Conservation (phyloP, 345 rosid genomes). For the Excoecaria agallocha region DNA sequence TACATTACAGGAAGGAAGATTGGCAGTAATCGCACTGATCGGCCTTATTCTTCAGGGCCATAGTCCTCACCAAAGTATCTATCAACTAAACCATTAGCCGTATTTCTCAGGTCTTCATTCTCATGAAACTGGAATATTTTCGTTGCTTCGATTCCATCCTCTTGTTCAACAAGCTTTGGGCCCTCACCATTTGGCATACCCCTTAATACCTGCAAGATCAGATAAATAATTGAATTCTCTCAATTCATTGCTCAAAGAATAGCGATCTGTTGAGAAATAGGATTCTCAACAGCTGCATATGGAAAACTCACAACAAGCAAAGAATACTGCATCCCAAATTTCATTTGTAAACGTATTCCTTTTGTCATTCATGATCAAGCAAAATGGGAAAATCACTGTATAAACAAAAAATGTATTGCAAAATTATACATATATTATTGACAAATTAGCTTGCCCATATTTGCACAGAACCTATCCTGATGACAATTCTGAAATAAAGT, state of each 20-base stretch:
- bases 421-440: not conserved
- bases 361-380: not conserved
- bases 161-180: constrained; percentile 76
- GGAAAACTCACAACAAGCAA: not conserved
- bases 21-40: not conserved
- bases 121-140: constrained; percentile 95
- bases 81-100: constrained; percentile 90
- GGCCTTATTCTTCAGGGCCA: constrained; percentile 52
- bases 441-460: not conserved
- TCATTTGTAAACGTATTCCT: not conserved
- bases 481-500: not conserved
- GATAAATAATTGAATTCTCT: not conserved
- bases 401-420: not conserved
- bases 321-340: not conserved
- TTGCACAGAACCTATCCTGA: not conserved
- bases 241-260: not conserved
- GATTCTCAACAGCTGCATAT: not conserved
- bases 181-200: constrained; percentile 94
- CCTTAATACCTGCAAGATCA: constrained; percentile 60
- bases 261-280: not conserved
- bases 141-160: constrained; percentile 97
- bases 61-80: constrained; percentile 89
- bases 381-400: not conserved
- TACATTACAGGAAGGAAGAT: not conserved
- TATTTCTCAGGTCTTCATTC: constrained; percentile 84